phyloP scores from a whole-genome alignment of 2,329 filamentous ascomycete genomes.

The Balansia obtecta region DNA sequence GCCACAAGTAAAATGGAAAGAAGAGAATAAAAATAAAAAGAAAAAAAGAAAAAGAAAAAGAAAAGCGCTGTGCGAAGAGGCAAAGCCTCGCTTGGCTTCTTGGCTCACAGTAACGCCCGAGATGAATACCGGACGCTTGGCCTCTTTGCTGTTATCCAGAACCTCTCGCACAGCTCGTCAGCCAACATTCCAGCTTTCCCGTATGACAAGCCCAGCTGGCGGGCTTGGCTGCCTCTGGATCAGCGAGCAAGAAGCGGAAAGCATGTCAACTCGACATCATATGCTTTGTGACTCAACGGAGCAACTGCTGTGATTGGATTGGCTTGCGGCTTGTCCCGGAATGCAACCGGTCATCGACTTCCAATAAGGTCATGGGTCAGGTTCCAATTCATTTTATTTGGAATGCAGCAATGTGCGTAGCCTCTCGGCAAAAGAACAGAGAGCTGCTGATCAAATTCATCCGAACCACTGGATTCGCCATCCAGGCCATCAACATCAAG shows the following conservation, averaged over 20 bases:
- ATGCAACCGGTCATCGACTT: neutral
- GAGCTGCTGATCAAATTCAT: too few relatives aligned
- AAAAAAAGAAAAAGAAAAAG: too few relatives aligned
- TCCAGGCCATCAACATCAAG: too few relatives aligned
- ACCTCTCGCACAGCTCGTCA: neutral
- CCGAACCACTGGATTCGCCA: too few relatives aligned
- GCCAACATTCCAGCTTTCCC: neutral
- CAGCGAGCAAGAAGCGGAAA: neutral
- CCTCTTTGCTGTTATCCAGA: neutral
- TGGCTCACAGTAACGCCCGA: slow-evolving; percentile 1
- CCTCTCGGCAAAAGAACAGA: too few relatives aligned
- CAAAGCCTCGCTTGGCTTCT: neutral
- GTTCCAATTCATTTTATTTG: neutral
- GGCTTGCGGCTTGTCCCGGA: neutral
- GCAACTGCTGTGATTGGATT: neutral
- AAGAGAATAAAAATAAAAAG: too few relatives aligned
- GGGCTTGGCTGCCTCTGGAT: neutral
- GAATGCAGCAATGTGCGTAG: neutral
- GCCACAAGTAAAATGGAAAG: too few relatives aligned
- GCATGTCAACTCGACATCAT: neutral
- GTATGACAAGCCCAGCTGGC: neutral
- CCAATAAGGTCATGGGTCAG: neutral
- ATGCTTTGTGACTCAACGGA: neutral
- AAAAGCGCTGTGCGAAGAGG: neutral
- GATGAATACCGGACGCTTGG: neutral